Conservation (phyloP, 1,284 basidiomycete genomes). For the Phenoliferia sp. region DNA sequence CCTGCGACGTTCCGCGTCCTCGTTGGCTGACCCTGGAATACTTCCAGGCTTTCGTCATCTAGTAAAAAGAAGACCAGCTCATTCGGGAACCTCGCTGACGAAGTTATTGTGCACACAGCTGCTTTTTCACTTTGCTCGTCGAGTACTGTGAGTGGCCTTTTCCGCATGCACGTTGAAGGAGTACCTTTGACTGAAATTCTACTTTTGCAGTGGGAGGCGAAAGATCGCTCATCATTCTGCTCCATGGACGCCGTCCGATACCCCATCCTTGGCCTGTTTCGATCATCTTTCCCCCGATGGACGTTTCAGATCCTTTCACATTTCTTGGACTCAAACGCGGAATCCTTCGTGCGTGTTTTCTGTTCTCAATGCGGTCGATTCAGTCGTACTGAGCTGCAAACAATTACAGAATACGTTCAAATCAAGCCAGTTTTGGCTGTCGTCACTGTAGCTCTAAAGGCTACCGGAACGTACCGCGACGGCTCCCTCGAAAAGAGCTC, state of each 20-base stretch:
- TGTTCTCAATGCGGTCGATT: too few species aligned
- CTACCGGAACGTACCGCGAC: conserved; percentile 80
- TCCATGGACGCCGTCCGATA: conserved; percentile 84
- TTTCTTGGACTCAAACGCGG: conserved; percentile 92
- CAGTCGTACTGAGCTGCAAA: not conserved
- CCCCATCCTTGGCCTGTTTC: conserved; percentile 79
- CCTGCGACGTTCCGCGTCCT: not conserved
- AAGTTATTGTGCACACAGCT: conserved; percentile 17
- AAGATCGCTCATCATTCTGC: conserved; percentile 78
- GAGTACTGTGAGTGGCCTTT: conserved; percentile 46
- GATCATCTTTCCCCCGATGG: conserved; percentile 64
- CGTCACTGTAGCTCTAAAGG: conserved; percentile 79
- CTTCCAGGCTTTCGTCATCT: conserved; percentile 77
- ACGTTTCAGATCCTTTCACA: conserved; percentile 87
- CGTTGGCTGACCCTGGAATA: conserved; percentile 44
- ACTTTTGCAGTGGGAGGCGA: conserved; percentile 81
- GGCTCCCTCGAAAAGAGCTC: conserved; percentile 76
- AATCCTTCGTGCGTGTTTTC: conserved; percentile 68
- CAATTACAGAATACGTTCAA: conserved; percentile 84
- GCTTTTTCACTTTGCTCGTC: conserved; percentile 45
- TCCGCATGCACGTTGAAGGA: conserved; percentile 42
- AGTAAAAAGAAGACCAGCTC: conserved; percentile 68
- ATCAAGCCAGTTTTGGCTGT: conserved; percentile 86
- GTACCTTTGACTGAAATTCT: conserved; percentile 32
- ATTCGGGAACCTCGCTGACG: not conserved